Base-by-base conservation (phyloP, 1,139 yeast genomes). In the Yarrowia galli region DNA sequence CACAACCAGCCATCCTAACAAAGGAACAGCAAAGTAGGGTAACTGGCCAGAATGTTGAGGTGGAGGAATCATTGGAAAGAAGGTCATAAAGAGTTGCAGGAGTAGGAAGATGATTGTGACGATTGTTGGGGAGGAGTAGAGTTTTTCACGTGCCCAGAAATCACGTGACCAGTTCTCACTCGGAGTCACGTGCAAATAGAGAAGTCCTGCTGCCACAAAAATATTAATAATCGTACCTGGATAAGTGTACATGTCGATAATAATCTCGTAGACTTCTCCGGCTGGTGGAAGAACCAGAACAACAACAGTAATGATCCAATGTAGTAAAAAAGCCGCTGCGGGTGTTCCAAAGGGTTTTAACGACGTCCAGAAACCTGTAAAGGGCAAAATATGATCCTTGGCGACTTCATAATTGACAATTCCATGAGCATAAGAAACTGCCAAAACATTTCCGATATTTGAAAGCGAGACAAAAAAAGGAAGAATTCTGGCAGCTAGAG, bases 211-310 rank as follows among this genome's bases (percentile, higher is more conserved):
- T 12, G 93, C 90, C 40, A 90, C 90, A 68, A 85, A 81, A 74
- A 87, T 82, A 74, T 89, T 89, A 73, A 90, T 83, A 68, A 89
- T 81, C 58, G 89, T 87, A 75, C 89, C 83, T 12, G 95, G 93
- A 72, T 89, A 89, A 1, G 93, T 88, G 73, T 89, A 90, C 73
- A 89, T 79, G 69, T 91, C 88, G 70, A 90, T 82, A 70, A 91
- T 86, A 73, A 89, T 89, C 72, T 88, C 87, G 78, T 89, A 91
- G 36, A 91, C 88, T 73, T 89, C 92, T 13, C 92, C 95, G n/a
- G 87, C 84, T 4, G 95, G 93, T 13, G 91, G 88, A 0, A 86
- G 81, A 0, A 86, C 73, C 56, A 89, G 80, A 0, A 89, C 79
- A 74, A 84, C 70, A 72, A 81, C 76, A 68, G 87, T 83, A 58